phyloP scores from a whole-genome alignment of 768 basidiomycete species.

The Neoboletus brunneissimus region DNA sequence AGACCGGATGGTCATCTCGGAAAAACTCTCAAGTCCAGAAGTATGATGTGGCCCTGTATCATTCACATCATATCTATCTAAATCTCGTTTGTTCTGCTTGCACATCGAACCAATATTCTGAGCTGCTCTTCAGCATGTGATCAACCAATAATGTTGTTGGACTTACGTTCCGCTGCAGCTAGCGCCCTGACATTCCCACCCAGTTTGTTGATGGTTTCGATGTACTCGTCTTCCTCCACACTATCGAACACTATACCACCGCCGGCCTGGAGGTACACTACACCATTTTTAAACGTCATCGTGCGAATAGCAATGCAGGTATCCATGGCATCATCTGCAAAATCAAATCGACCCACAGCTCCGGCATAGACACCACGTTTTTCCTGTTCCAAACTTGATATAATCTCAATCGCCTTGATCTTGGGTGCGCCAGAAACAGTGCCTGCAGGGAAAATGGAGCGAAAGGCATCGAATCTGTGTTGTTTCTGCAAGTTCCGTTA shows the following conservation, averaged over 20 bases:
- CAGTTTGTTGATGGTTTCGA: conserved; percentile 95
- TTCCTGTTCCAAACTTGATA: conserved; percentile 84
- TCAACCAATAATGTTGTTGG: background rate
- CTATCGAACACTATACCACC: conserved; percentile 98
- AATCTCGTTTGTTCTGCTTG: conserved; percentile 45
- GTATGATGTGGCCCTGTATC: conserved; percentile 13
- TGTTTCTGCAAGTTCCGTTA: conserved; percentile 2
- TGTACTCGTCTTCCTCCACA: conserved; percentile 95
- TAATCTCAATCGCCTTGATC: conserved; percentile 95
- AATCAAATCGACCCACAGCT: conserved; percentile 97
- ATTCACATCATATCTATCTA: conserved; percentile 20
- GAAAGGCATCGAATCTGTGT: conserved; percentile 91
- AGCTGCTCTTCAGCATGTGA: conserved; percentile 19
- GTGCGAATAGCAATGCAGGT: conserved; percentile 98
- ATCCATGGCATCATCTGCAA: conserved; percentile 92
- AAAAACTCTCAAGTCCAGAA: conserved; percentile 21
- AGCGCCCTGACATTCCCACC: conserved; percentile 83
- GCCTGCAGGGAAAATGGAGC: conserved; percentile 98
- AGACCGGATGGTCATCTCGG: conserved; percentile 27
- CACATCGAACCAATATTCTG: conserved; percentile 71
- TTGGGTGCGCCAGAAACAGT: conserved; percentile 99
- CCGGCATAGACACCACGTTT: conserved; percentile 94
- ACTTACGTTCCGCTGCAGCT: conserved; percentile 84
- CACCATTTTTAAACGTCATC: conserved; percentile 93
- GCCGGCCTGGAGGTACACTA: conserved; percentile 91